These are phyloP conservation scores for Shiraia sp. DNA, from an alignment of 2,329 filamentous ascomycete species.

Conservation along the genomic window DNA sequence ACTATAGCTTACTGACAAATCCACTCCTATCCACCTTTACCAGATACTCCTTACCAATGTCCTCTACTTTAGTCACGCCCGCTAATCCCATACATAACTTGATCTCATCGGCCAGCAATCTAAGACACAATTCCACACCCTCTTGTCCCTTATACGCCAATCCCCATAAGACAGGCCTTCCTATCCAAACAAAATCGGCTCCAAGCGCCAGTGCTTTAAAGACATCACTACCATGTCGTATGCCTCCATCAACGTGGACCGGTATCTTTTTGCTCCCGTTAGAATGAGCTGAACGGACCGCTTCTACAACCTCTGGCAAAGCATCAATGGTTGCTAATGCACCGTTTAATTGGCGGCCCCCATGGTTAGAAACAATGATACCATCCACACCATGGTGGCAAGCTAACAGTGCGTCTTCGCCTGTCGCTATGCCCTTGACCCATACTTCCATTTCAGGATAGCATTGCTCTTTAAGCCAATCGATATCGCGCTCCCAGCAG, in stretches of 20 bases:
- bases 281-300: conserved; percentile 52
- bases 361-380: conserved; percentile 57
- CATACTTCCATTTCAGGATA: conserved; percentile 28
- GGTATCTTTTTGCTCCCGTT: conserved; percentile 59
- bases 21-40: conserved; percentile 28
- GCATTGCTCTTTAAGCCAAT: conserved; percentile 23
- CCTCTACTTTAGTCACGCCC: conserved; percentile 23
- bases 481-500: conserved; percentile 28
- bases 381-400: conserved; percentile 49
- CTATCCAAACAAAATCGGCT: conserved; percentile 77
- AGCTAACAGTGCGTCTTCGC: conserved; percentile 49
- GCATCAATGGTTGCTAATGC: conserved; percentile 45
- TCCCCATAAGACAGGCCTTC: conserved; percentile 65
- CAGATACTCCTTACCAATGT: conserved; percentile 27
- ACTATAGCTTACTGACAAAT: conserved; percentile 20
- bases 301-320: conserved; percentile 59
- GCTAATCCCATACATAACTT: conserved; percentile 29
- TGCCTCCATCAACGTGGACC: conserved; percentile 85
- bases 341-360: conserved; percentile 55
- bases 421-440: conserved; percentile 52
- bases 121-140: conserved; percentile 24
- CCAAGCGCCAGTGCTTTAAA: conserved; percentile 92
- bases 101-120: conserved; percentile 22
- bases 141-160: conserved; percentile 50
- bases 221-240: conserved; percentile 87